Conservation (phyloP, 2,329 filamentous ascomycete species). For the Fusarium sp. region DNA sequence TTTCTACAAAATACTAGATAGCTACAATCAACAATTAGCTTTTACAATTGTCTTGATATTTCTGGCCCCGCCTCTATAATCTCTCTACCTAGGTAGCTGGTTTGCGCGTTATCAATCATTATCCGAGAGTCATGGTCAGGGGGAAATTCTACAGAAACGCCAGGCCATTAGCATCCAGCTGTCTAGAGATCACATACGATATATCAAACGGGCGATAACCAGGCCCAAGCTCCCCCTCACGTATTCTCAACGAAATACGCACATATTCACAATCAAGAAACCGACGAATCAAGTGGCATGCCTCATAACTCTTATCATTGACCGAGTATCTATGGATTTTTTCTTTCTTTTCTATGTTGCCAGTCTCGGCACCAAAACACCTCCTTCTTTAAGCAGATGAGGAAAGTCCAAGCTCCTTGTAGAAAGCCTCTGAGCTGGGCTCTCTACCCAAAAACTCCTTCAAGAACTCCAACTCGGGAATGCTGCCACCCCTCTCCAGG, state of each 20-base stretch:
- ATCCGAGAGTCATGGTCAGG: background rate
- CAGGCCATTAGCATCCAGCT: background rate
- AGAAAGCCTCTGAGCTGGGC: conserved; percentile 83
- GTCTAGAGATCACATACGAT: background rate
- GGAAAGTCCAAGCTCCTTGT: conserved; percentile 75
- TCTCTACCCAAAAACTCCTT: conserved; percentile 82
- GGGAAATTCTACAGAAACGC: background rate
- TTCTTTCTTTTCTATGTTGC: conserved; percentile 19
- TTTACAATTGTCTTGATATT: background rate
- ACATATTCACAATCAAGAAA: conserved; percentile 4
- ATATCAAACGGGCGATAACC: no score
- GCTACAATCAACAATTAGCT: background rate
- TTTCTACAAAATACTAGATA: background rate
- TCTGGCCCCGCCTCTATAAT: background rate
- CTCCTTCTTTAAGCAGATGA: conserved; percentile 25
- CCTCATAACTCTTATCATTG: background rate
- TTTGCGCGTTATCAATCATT: background rate
- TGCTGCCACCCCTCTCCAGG: conserved; percentile 80
- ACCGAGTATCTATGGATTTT: background rate
- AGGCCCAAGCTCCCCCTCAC: background rate
- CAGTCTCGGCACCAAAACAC: background rate
- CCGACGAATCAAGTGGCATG: background rate
- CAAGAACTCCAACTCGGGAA: conserved; percentile 84
- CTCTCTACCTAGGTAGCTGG: no score
- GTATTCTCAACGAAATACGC: background rate